Evolutionary conservation across 1,284 basidiomycete genomes (phyloP).

Genomic region (Meira miltonrushii): DNA sequence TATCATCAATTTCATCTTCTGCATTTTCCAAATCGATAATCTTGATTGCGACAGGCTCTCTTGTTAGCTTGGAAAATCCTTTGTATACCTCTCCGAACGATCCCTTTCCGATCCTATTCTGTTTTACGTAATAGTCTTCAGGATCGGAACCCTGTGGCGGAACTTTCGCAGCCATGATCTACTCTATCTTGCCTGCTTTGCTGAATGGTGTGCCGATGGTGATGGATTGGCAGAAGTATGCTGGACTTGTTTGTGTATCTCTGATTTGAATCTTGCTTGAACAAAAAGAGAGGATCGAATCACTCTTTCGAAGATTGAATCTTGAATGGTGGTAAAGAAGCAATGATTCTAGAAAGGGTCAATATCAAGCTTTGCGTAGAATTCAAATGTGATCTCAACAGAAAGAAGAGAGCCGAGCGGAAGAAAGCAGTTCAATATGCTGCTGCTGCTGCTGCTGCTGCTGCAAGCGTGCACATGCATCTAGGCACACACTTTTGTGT

Average conservation of each 20-base stretch:
- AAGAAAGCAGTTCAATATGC: too few relatives aligned
- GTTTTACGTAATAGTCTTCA: slow-evolving; percentile 69
- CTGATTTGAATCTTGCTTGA: neutral
- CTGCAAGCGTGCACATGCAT: too few relatives aligned
- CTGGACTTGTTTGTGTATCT: neutral
- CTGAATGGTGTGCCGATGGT: neutral
- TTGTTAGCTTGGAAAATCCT: slow-evolving; percentile 36
- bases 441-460: too few relatives aligned
- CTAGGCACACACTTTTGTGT: too few relatives aligned
- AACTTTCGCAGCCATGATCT: neutral
- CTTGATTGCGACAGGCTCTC: slow-evolving; percentile 65
- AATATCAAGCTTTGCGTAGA: too few relatives aligned
- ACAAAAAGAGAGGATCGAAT: neutral
- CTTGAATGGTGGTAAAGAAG: too few relatives aligned
- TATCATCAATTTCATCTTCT: slow-evolving; percentile 98
- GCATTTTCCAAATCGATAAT: slow-evolving; percentile 98
- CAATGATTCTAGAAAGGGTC: too few relatives aligned
- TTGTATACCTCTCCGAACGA: slow-evolving; percentile 52
- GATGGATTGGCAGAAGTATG: neutral
- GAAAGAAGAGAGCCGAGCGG: too few relatives aligned
- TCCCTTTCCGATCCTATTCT: slow-evolving; percentile 71
- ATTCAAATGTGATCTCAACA: too few relatives aligned
- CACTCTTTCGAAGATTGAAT: neutral
- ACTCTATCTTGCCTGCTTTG: too few relatives aligned
- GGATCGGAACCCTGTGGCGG: slow-evolving; percentile 40